A percentile compares a stretch with the other conserved stretches of the same genome.
These are phyloP conservation scores for Camelina neglecta DNA, from an alignment of 345 rosid genomes.

Conservation along the genomic window DNA sequence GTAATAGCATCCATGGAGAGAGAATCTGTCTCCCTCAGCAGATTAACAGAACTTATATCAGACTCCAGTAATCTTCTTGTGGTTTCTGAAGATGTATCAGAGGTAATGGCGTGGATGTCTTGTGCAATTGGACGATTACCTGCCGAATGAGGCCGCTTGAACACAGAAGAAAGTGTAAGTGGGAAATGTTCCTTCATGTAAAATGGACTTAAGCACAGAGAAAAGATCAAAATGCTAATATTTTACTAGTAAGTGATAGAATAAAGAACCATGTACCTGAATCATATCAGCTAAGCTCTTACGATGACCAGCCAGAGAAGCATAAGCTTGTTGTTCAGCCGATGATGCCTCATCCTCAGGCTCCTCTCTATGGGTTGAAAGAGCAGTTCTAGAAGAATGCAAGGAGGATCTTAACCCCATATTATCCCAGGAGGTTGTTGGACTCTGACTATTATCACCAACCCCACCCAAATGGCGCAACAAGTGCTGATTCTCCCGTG, in stretches of 20 bases:
- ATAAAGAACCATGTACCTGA: constrained; percentile 61
- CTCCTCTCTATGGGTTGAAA: constrained; percentile 80
- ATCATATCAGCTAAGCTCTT: constrained; percentile 89
- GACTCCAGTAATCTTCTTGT: constrained; percentile 57
- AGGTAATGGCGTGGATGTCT: constrained; percentile 56
- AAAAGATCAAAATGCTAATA: constrained; percentile 3
- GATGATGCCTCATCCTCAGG: constrained; percentile 74
- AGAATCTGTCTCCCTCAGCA: constrained; percentile 53
- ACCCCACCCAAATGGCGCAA: constrained; percentile 70
- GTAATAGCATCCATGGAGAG: constrained; percentile 54
- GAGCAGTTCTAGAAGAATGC: constrained; percentile 58
- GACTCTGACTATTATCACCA: constrained; percentile 56
- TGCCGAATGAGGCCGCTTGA: constrained; percentile 73
- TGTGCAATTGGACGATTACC: constrained; percentile 58
- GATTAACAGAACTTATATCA: constrained; percentile 50
- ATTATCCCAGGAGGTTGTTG: constrained; percentile 58
- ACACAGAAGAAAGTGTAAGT: constrained; percentile 79
- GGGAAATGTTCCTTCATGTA: constrained; percentile 67
- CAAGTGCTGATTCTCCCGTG: constrained; percentile 72
- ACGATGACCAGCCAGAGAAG: constrained; percentile 62
- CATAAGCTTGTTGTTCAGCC: constrained; percentile 44
- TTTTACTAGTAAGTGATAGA: not conserved
- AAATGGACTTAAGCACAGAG: constrained; percentile 29
- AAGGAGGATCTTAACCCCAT: constrained; percentile 50
- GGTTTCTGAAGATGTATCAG: constrained; percentile 56